Evolutionary conservation across 2,329 filamentous ascomycete species (phyloP), one percentile per base, ranked within the genome.

Genomic region (Juglanconis juglandina): DNA sequence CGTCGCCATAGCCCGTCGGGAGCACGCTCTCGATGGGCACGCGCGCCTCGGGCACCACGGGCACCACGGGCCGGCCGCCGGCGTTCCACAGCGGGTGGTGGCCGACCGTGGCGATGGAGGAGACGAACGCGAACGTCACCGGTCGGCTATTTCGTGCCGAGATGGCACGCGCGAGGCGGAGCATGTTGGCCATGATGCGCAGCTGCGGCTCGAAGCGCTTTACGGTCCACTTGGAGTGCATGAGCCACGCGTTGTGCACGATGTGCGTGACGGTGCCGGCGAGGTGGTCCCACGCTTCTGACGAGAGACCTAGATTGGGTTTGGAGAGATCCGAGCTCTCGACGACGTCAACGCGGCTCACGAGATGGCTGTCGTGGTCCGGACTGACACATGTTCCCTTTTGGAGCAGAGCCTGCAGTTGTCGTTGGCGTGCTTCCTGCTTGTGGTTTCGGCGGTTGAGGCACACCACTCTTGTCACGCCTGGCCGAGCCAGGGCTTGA

Each of bases 241-340:
- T 82, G 1, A 75, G 76, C 79, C 79, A 84, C 0, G 80, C 81
- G 53, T 78, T 81, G 66, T 84, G 81, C 17, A 82, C 62, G 50
- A 85, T 76, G 61, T 82, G 77, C 0, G 81, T 84, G 11, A 77
- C 78, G 2, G 54, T 66, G 2, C 49, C 14, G 0, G 69, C 65
- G 0, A 84, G 71, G 0, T 52, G 24, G 4, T 67, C 42, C 63
- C 84, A 83, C 0, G 72, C 67, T 3, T 66, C 50, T 0, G 59
- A 13, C 0, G 70, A 33, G 0, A 85, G 70, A 0, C 81, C 81
- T 0, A 85, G 73, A 2, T 65, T 60, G 1, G 74, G 69, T 46
- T 79, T 77, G 0, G 71, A 66, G 0, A 69, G 73, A 62, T 82
- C 77, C 0, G 75, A 39, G 35, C 35, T 73, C 46, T 77, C 72